Percentiles rank a stretch among this genome's conserved stretches.
These are phyloP conservation scores for Neopestalotiopsis clavispora DNA, from an alignment of 2,329 filamentous ascomycete genomes.

Conservation along the genomic window DNA sequence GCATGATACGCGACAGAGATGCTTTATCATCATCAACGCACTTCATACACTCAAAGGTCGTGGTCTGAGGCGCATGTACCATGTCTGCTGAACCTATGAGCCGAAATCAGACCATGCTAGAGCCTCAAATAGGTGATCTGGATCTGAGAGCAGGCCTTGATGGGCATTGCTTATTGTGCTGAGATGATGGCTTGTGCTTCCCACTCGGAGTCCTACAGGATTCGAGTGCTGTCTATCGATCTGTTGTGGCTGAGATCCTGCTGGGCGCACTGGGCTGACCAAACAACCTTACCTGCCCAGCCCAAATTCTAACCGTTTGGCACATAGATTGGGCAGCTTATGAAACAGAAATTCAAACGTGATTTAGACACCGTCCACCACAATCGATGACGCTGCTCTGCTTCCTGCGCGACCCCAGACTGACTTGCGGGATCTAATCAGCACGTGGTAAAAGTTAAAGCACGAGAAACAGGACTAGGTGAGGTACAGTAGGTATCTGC, in stretches of 20 bases:
- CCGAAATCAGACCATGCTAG: background rate
- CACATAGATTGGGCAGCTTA: background rate
- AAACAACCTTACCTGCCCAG: too few species aligned
- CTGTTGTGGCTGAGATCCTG: background rate
- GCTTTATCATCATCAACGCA: background rate
- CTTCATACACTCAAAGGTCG: background rate
- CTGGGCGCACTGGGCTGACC: background rate
- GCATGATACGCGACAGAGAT: background rate
- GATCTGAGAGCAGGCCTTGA: background rate
- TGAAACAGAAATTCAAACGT: background rate
- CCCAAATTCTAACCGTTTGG: background rate
- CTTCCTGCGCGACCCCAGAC: background rate
- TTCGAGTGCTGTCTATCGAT: background rate
- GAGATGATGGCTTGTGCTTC: background rate
- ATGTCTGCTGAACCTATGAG: background rate
- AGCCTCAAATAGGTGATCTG: background rate
- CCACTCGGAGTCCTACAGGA: background rate
- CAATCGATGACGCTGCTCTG: conserved; percentile 8
- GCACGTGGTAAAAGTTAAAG: conserved; percentile 12
- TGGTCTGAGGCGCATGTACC: background rate
- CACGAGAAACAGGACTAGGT: background rate
- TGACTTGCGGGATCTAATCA: conserved; percentile 7
- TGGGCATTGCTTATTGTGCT: background rate
- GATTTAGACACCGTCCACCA: background rate
- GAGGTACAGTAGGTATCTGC: background rate